These are phyloP conservation scores for Geotrichum australiense DNA, from an alignment of 1,139 yeast species.

Conservation along the genomic window DNA sequence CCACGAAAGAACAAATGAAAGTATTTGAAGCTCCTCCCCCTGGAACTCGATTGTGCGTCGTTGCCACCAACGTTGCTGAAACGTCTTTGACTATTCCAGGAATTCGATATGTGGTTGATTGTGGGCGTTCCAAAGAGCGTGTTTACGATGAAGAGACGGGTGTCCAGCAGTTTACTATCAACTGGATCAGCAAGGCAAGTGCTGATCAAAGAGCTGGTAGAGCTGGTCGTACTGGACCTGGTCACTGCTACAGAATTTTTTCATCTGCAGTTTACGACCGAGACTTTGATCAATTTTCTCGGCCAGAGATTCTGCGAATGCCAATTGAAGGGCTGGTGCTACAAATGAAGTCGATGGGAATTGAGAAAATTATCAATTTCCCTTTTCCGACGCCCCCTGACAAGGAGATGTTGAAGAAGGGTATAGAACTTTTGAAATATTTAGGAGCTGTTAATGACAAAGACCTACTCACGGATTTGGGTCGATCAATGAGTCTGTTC, in stretches of 20 bases:
- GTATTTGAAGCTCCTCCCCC: constrained; percentile 82
- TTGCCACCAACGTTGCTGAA: constrained; percentile 97
- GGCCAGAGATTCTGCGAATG: constrained; percentile 89
- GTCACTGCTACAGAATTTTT: constrained; percentile 87
- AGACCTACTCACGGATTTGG: constrained; percentile 61
- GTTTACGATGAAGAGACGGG: constrained; percentile 77
- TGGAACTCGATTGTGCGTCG: constrained; percentile 81
- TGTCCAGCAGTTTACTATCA: constrained; percentile 85
- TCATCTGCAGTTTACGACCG: constrained; percentile 95
- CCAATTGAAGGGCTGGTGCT: constrained; percentile 93
- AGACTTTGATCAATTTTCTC: constrained; percentile 72
- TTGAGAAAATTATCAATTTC: constrained; percentile 80
- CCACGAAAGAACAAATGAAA: constrained; percentile 91
- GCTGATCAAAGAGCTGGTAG: constrained; percentile 96
- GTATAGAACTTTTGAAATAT: constrained; percentile 59
- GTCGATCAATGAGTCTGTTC: constrained; percentile 79
- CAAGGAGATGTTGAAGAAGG: constrained; percentile 49
- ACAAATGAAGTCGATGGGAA: constrained; percentile 96
- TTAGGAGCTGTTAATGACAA: constrained; percentile 70
- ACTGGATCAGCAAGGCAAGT: constrained; percentile 93
- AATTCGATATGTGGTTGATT: constrained; percentile 87
- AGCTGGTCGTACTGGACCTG: constrained; percentile 99
- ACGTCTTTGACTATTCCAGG: constrained; percentile 97
- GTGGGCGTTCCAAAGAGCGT: constrained; percentile 90
- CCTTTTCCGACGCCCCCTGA: constrained; percentile 98